Base-by-base conservation (phyloP, 2,329 filamentous ascomycete species). In the Curvularia hawaiiensis region DNA sequence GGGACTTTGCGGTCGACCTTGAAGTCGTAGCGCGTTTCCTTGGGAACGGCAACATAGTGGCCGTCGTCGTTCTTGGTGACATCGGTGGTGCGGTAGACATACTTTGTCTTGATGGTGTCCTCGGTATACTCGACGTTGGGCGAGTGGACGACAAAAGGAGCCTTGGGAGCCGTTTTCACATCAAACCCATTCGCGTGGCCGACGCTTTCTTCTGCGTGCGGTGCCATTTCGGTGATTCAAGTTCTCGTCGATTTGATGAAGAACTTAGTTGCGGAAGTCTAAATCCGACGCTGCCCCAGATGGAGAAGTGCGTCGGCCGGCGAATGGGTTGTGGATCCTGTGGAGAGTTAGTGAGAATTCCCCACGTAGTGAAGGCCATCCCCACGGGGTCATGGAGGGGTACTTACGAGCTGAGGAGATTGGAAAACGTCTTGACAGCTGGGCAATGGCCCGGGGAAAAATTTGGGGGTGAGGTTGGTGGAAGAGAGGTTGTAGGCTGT, bases 401-500 rank as follows among this genome's bases (percentile, higher is more conserved):
- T 59, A 82, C 92, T 79, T 86, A 97, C 93, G 92, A 97, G 87
- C 95, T 95, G 71, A 97, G 89, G 73, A 96, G 90, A 83, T 96
- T 97, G 85, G 92, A 94, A 89, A 97, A 97, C 93, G 92, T 97
- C 83, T 91, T 97, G 91, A 85, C 89, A 88, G 83, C 84, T 77
- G 76, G 77, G 74, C 75, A 74, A 74, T 78, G 75, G 76, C 76
- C 76, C 75, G 65, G 70, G 77, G 54, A n/a, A 46, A 58, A 52
- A 40, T 59, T 50, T n/a, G n/a, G 44, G 38, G 57, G 58, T 66
- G 58, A 56, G 57, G 44, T 56, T 46, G 55, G 59, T 63, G 54
- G 33, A 46, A 26, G 48, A 33, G 56, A 58, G 60, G 49, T 51
- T 52, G 52, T 26, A 35, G 50, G 40, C 52, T 52, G 56, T 56